Conservation (phyloP, 1,284 basidiomycete genomes). For the Schizophyllum commune region DNA sequence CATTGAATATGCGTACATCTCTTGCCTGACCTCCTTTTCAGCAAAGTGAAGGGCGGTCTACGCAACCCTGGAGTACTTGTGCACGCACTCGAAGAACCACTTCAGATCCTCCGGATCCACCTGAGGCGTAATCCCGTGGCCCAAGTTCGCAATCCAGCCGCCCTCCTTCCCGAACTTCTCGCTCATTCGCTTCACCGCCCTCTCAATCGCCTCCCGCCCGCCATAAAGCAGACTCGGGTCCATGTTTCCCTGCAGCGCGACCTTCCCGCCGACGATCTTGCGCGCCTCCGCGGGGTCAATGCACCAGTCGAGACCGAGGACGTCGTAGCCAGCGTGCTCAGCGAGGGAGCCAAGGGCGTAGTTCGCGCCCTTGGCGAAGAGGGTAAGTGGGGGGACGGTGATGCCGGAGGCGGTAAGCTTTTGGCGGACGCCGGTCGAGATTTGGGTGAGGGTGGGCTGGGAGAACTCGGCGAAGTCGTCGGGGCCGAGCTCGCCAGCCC, state of each 20-base stretch:
- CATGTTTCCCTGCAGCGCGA: conserved; percentile 91
- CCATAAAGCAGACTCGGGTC: conserved; percentile 89
- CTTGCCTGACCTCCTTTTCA: too few relatives aligned
- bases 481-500: conserved; percentile 85
- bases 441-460: conserved; percentile 57
- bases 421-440: conserved; percentile 55
- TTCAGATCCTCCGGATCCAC: conserved; percentile 86
- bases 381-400: conserved; percentile 68
- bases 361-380: conserved; percentile 93
- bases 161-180: conserved; percentile 62
- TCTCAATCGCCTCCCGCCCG: conserved; percentile 82
- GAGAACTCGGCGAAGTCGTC: conserved; percentile 78
- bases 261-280: conserved; percentile 46
- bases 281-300: conserved; percentile 70
- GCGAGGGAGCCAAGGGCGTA: conserved; percentile 52
- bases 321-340: conserved; percentile 67
- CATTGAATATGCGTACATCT: too few relatives aligned
- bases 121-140: conserved; percentile 96
- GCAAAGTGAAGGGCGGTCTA: neutral
- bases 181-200: conserved; percentile 80
- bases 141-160: conserved; percentile 92
- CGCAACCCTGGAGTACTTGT: conserved; percentile 60
- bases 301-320: conserved; percentile 86
- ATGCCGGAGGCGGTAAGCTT: conserved; percentile 50
- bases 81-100: conserved; percentile 88